These are phyloP conservation scores for Leishmania turanica DNA, from an alignment of 208 protist species.

Conservation along the genomic window DNA sequence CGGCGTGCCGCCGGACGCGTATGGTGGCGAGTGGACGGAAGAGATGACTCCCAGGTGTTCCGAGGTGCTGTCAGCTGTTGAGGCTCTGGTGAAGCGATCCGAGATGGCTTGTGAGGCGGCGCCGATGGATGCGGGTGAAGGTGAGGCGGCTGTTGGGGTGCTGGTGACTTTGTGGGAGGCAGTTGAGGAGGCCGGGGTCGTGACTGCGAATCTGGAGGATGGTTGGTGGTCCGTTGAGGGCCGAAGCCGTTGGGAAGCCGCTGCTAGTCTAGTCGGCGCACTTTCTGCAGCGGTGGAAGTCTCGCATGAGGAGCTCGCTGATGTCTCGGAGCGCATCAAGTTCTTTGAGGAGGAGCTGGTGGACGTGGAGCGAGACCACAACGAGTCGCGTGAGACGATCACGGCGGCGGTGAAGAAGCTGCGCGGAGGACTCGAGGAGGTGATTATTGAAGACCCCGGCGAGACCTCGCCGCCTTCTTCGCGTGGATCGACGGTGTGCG, in stretches of 20 bases:
- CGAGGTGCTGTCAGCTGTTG: constrained; percentile 6
- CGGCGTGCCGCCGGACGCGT: constrained; percentile 1
- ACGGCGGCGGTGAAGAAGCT: constrained; percentile 13
- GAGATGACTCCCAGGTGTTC: constrained; percentile 4
- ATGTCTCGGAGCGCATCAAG: neutral
- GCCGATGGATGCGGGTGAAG: neutral
- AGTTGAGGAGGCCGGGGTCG: constrained; percentile 5
- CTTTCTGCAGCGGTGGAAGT: constrained; percentile 9
- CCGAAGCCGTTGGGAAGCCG: neutral
- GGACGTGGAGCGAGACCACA: constrained; percentile 1
- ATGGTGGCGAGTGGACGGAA: neutral
- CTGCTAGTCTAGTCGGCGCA: neutral
- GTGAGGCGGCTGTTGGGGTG: neutral
- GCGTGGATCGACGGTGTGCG: constrained; percentile 15
- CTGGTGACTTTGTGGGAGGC: neutral
- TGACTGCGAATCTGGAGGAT: neutral
- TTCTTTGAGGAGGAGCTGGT: constrained; percentile 3
- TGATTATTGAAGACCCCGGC: neutral
- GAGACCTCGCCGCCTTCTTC: constrained; percentile 7
- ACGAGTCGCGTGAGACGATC: constrained; percentile 10
- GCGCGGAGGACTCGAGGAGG: constrained; percentile 11
- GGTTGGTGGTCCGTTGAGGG: constrained; percentile 10
- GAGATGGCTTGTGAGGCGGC: neutral
- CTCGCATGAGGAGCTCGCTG: neutral
- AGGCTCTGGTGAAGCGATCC: neutral